phyloP scores from a whole-genome alignment of 73 alveolate species.

The Paramecium sonneborni region DNA sequence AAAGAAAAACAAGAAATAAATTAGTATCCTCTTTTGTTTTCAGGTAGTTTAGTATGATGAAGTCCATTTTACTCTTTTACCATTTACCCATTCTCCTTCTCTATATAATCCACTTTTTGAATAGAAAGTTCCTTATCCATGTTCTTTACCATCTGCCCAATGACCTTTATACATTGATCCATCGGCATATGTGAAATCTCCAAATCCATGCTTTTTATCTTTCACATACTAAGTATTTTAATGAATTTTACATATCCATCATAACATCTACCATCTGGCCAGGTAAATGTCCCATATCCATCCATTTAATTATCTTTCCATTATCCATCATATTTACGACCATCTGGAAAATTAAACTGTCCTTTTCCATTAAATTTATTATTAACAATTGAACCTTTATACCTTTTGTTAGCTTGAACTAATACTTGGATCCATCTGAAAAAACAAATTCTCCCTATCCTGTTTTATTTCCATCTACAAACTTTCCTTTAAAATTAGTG shows the following conservation, averaged over 20 bases:
- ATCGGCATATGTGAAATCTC: conserved; percentile 44
- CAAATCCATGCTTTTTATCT: conserved; percentile 50
- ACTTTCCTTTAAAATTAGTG: conserved; percentile 66
- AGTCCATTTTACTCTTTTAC: conserved; percentile 58
- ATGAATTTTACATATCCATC: conserved; percentile 20
- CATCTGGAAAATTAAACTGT: conserved; percentile 60
- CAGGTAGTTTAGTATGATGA: conserved; percentile 36
- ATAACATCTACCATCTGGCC: conserved; percentile 55
- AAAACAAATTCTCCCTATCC: conserved; percentile 71
- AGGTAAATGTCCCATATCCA: conserved; percentile 45
- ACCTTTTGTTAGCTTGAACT: conserved; percentile 24
- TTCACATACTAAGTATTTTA: conserved; percentile 17
- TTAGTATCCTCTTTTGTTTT: not conserved
- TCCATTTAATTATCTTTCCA: conserved; percentile 54
- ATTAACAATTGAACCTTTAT: conserved; percentile 44
- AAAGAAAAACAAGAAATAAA: conserved; percentile 23
- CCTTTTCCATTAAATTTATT: conserved; percentile 67
- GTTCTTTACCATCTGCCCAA: conserved; percentile 61
- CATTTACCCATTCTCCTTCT: conserved; percentile 62
- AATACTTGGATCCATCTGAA: conserved; percentile 69
- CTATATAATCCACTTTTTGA: not conserved
- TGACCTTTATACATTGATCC: conserved; percentile 52
- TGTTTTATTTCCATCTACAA: conserved; percentile 69
- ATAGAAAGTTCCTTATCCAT: conserved; percentile 51
- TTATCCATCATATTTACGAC: conserved; percentile 61